Percentiles rank a stretch among this genome's conserved stretches.
Conservation (phyloP, 2,329 filamentous ascomycete species). For the Thielaviopsis populi region DNA sequence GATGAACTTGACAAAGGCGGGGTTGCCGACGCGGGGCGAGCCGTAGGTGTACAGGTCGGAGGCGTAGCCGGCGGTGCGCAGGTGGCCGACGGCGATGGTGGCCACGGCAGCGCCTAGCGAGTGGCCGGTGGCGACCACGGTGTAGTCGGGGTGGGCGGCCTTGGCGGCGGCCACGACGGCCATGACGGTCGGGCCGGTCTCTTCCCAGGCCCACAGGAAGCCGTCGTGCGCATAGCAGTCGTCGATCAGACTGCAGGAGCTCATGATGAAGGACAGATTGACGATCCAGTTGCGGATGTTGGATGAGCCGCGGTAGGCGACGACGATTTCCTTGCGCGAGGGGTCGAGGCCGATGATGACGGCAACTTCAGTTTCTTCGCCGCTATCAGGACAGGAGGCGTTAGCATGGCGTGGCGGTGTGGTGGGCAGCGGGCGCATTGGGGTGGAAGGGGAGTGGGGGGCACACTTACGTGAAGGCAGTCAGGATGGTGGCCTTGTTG, state of each 20-base stretch:
- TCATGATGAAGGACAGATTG: conserved; percentile 32
- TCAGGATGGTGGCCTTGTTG: conserved; percentile 12
- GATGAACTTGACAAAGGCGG: conserved; percentile 38
- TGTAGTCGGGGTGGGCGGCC: conserved; percentile 34
- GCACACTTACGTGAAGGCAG: conserved; percentile 14
- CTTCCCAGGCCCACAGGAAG: conserved; percentile 44
- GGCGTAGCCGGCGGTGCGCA: conserved; percentile 33
- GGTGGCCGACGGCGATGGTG: conserved; percentile 41
- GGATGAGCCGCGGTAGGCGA: conserved; percentile 44
- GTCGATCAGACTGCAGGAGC: conserved; percentile 24
- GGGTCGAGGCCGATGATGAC: conserved; percentile 39
- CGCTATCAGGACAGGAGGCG: conserved; percentile 24
- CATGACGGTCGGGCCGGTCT: conserved; percentile 32
- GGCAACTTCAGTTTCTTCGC: conserved; percentile 29
- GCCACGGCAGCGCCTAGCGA: conserved; percentile 53
- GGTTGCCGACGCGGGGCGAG: conserved; percentile 49
- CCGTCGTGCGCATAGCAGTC: conserved; percentile 41
- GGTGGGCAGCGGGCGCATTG: conserved; percentile 7
- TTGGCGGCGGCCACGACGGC: conserved; percentile 31
- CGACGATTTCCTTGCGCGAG: conserved; percentile 37
- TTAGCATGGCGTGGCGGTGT: conserved; percentile 17
- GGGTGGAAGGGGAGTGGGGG: background rate
- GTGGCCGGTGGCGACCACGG: conserved; percentile 48
- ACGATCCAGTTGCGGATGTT: conserved; percentile 48
- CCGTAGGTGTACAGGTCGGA: conserved; percentile 48